phyloP scores from a whole-genome alignment of 1,284 basidiomycete genomes.

The Veloboletus limbatus region DNA sequence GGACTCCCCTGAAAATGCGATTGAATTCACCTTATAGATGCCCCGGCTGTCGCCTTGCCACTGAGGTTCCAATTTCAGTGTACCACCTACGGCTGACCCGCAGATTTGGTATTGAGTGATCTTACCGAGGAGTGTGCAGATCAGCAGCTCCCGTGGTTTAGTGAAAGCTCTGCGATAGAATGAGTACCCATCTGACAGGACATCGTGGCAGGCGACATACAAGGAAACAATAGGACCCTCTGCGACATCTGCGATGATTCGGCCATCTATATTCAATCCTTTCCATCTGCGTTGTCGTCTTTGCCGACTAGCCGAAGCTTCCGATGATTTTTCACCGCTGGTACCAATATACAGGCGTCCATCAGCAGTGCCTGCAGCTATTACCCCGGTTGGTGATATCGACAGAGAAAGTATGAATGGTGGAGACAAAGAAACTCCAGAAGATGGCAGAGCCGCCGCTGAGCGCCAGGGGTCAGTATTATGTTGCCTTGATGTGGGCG shows the following conservation, averaged over 20 bases:
- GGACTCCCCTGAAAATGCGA: constrained; percentile 41
- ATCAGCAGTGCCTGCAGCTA: constrained; percentile 73
- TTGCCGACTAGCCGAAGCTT: constrained; percentile 36
- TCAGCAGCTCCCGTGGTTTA: constrained; percentile 42
- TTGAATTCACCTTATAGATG: constrained; percentile 60
- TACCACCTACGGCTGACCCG: constrained; percentile 28
- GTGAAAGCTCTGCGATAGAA: constrained; percentile 46
- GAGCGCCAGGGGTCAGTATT: constrained; percentile 6
- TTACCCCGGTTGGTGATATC: constrained; percentile 52
- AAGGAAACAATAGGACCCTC: constrained; percentile 69
- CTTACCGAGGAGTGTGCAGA: constrained; percentile 60
- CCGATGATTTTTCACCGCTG: constrained; percentile 55
- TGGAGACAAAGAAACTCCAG: constrained; percentile 59
- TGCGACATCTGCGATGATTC: constrained; percentile 49
- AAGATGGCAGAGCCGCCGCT: constrained; percentile 42
- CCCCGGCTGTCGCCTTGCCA: constrained; percentile 44
- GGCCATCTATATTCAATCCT: constrained; percentile 52
- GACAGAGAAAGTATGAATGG: constrained; percentile 67
- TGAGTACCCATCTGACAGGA: constrained; percentile 7
- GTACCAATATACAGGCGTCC: constrained; percentile 67
- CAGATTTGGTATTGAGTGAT: constrained; percentile 48
- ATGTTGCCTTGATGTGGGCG: background rate
- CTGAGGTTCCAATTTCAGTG: constrained; percentile 39
- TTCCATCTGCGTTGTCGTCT: constrained; percentile 69
- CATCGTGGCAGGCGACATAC: constrained; percentile 39